Evolutionary conservation across 108 stramenopile genomes (phyloP), one percentile per base, ranked within the genome.

Genomic region (Pseudonitzschia pungens): DNA sequence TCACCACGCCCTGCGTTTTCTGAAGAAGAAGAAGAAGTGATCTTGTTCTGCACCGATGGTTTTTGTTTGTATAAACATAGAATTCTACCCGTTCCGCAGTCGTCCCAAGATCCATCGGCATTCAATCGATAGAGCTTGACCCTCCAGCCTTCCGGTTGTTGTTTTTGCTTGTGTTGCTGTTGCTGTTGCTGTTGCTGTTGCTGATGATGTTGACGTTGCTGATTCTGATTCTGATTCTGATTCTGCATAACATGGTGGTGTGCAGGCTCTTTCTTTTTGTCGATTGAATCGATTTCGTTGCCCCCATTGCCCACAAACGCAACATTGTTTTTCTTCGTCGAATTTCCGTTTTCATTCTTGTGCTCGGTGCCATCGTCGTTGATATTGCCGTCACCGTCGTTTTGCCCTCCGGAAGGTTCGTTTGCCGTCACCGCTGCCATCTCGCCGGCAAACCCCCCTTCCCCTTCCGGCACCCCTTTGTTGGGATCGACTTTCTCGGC

Each of bases 81-180:
- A 55, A 95, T 90, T 28, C 94, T 74, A 24, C 94, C 94, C 9
- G 94, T 95, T 9, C 93, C 94, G 68, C 94, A 95, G 73, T 95
- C 94, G 74, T 95, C 91, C 94, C 94, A 95, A 6, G 86, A 87
- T 48, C 94, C 94, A 75, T 95, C 91, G 11, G 83, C 55, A 78
- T 91, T 91, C 53, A 95, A 81, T 22, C 94, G 80, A 74, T 95
- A 95, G 10, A 95, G 77, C 78, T 95, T 95, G 58, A 95, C 94
- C 40, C 94, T 74, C 94, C 94, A 95, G 66, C 94, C 94, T 33
- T 91, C 91, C 21, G 87, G 85, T 77, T 82, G 89, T 22, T 72
- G 65, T 15, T 70, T 43, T 36, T 51, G 60, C 32, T 65, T 60
- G 36, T 60, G 59, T 18, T 53, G 22, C 2, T 63, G 45, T 8